Percentiles rank a stretch among this genome's conserved stretches.
phyloP scores from a whole-genome alignment of 108 stramenopile species.

The Parietichytrium sp. region DNA sequence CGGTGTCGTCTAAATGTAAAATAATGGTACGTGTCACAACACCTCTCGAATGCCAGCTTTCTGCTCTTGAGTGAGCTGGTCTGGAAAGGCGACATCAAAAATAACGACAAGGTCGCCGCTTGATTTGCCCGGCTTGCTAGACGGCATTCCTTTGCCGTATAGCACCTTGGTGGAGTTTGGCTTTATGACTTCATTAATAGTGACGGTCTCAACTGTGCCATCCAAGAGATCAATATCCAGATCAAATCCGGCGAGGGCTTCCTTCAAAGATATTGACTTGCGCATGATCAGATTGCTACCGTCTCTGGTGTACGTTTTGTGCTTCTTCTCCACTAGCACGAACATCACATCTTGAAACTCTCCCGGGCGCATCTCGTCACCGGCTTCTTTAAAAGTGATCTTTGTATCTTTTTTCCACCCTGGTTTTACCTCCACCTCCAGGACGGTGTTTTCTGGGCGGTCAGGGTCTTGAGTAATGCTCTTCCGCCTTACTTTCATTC shows the following conservation, averaged over 20 bases:
- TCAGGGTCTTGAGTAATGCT: background rate
- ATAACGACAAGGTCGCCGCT: slow-evolving; percentile 84
- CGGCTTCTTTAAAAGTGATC: slow-evolving; percentile 84
- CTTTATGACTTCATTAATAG: slow-evolving; percentile 69
- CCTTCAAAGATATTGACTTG: slow-evolving; percentile 77
- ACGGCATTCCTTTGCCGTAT: slow-evolving; percentile 92
- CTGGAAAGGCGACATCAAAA: slow-evolving; percentile 65
- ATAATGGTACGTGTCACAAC: too few species aligned
- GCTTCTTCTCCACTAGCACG: slow-evolving; percentile 88
- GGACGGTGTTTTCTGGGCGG: slow-evolving; percentile 69
- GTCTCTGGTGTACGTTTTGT: slow-evolving; percentile 83
- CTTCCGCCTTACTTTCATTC: slow-evolving; percentile 81
- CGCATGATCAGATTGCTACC: slow-evolving; percentile 84
- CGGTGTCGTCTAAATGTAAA: too few species aligned
- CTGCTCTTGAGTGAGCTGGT: background rate
- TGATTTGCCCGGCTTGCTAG: slow-evolving; percentile 80
- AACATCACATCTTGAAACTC: slow-evolving; percentile 92
- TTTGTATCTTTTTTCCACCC: slow-evolving; percentile 88
- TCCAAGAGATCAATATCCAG: slow-evolving; percentile 69
- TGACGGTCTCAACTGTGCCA: slow-evolving; percentile 60
- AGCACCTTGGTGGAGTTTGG: slow-evolving; percentile 83
- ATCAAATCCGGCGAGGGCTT: slow-evolving; percentile 84
- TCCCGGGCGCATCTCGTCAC: slow-evolving; percentile 83
- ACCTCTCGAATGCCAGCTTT: too few species aligned
- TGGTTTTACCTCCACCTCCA: slow-evolving; percentile 88